Conservation (phyloP, 202 grass and related monocot genomes). For the Carex arenaria region DNA sequence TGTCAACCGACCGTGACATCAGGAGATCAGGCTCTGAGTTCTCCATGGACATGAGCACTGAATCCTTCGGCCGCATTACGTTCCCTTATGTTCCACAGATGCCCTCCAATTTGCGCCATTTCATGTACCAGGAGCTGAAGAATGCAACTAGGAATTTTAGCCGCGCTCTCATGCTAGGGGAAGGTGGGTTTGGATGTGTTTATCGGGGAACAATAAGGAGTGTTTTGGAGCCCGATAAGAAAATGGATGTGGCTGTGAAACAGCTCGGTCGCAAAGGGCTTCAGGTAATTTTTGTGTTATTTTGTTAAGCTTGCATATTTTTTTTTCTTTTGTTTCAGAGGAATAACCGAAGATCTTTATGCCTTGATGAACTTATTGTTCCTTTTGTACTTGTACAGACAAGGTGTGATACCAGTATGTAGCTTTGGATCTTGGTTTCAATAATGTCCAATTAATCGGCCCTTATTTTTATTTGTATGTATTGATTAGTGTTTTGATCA, state of each 20-base stretch:
- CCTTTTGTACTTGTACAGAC: background rate
- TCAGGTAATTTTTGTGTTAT: constrained; percentile 33
- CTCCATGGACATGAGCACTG: constrained; percentile 59
- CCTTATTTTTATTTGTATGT: background rate
- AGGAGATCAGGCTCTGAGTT: constrained; percentile 60
- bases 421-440: background rate
- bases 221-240: constrained; percentile 26
- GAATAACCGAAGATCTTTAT: background rate
- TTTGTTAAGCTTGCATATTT: background rate
- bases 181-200: constrained; percentile 95
- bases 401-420: background rate
- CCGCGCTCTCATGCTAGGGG: constrained; percentile 65
- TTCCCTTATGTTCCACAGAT: constrained; percentile 57
- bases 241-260: constrained; percentile 75
- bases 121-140: constrained; percentile 80
- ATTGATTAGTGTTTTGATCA: background rate
- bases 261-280: constrained; percentile 68
- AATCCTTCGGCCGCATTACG: constrained; percentile 47
- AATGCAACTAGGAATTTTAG: constrained; percentile 72
- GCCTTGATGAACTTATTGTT: background rate
- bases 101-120: constrained; percentile 50
- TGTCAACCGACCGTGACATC: constrained; percentile 52
- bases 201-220: constrained; percentile 60
- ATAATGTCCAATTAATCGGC: background rate
- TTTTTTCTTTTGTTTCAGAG: background rate